Evolutionary conservation across 805 yeast species (phyloP).

Genomic region (Myxozyma neotropica): DNA sequence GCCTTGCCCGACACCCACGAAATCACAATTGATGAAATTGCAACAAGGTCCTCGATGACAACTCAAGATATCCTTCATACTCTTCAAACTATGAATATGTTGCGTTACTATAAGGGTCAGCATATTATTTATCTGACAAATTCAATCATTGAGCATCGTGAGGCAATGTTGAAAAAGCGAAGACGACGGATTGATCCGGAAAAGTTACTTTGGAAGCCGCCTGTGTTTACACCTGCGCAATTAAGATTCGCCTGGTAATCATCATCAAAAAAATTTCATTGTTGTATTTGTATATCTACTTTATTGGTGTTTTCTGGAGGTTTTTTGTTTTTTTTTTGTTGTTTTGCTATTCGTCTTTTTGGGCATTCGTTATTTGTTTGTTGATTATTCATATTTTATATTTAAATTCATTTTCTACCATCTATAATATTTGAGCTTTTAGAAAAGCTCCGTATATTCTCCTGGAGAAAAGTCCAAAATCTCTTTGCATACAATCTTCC

Average conservation of each 20-base stretch:
- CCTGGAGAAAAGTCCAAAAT: too few species aligned
- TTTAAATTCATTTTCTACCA: too few species aligned
- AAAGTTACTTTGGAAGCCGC: conserved; percentile 88
- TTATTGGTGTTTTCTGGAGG: background rate
- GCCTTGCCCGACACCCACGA: conserved; percentile 22
- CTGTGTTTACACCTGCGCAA: conserved; percentile 91
- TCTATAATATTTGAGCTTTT: too few species aligned
- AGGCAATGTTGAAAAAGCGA: conserved; percentile 67
- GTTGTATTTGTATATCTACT: background rate
- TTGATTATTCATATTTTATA: too few species aligned
- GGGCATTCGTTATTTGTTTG: too few species aligned
- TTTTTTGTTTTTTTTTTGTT: background rate
- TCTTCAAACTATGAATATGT: conserved; percentile 83
- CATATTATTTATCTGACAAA: conserved; percentile 86
- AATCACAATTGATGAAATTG: conserved; percentile 86
- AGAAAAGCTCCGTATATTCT: too few species aligned
- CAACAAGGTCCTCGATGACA: conserved; percentile 87
- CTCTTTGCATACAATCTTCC: background rate
- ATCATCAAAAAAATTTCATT: background rate
- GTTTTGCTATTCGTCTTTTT: background rate
- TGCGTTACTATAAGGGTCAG: conserved; percentile 92
- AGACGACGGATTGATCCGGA: conserved; percentile 68
- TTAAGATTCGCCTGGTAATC: conserved; percentile 88
- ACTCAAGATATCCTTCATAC: conserved; percentile 95
- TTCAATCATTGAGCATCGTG: conserved; percentile 74